Conservation (phyloP, 306 rosid genomes). For the Morella rubra region DNA sequence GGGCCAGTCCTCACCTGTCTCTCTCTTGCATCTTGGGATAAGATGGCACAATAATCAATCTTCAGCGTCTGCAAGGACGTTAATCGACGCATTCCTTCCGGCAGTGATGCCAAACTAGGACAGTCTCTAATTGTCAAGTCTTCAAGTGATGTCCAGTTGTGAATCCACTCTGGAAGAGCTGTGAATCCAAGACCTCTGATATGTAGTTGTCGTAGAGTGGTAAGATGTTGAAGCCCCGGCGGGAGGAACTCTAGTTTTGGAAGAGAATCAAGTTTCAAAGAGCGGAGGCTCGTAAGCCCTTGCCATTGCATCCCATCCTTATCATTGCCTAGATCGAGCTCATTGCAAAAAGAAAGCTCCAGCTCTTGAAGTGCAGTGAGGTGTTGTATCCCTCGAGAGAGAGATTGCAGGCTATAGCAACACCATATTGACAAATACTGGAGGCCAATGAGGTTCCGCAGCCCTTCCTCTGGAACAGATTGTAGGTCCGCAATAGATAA, state of each 20-base stretch:
- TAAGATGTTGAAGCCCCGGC: neutral
- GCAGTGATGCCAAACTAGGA: too few species aligned
- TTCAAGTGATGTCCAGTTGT: too few species aligned
- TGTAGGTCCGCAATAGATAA: neutral
- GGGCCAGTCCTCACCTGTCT: too few species aligned
- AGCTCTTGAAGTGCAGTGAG: neutral
- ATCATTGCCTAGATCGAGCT: constrained; percentile 8
- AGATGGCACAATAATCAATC: too few species aligned
- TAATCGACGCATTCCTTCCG: too few species aligned
- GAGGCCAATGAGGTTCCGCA: neutral
- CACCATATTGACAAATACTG: fast-evolving
- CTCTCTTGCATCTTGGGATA: too few species aligned
- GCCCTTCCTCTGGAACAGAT: neutral
- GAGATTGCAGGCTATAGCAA: fast-evolving
- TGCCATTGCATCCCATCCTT: neutral
- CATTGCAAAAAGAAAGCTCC: fast-evolving
- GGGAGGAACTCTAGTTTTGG: neutral
- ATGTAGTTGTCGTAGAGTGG: neutral
- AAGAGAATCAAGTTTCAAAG: neutral
- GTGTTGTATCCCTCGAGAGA: neutral
- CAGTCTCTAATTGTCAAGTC: too few species aligned
- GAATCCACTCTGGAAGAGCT: too few species aligned
- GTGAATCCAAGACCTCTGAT: too few species aligned
- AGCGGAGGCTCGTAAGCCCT: neutral
- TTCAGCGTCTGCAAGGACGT: too few species aligned